Conservation (phyloP, 192 early-diverging fungal species). For the Entomortierella beljakovae region DNA sequence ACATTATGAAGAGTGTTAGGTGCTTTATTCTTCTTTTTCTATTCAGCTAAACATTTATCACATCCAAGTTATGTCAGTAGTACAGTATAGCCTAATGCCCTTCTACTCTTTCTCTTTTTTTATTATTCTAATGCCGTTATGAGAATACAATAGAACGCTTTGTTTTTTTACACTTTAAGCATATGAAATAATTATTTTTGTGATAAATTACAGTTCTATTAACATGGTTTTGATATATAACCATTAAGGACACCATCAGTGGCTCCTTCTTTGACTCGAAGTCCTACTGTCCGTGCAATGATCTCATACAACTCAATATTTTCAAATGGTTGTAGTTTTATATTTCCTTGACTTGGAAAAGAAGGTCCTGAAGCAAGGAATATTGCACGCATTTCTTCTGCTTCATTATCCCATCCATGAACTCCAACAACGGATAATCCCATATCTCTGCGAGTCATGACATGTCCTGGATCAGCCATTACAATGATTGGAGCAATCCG, state of each 20-base stretch:
- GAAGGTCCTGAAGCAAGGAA: slow-evolving; percentile 84
- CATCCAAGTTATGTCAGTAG: neutral
- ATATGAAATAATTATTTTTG: too few relatives aligned
- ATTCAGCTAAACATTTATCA: too few relatives aligned
- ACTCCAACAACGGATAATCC: slow-evolving; percentile 61
- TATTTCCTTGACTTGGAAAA: slow-evolving; percentile 53
- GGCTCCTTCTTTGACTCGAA: slow-evolving; percentile 21
- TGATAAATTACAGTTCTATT: neutral
- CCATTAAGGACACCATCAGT: slow-evolving; percentile 42
- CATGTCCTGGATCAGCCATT: slow-evolving; percentile 74
- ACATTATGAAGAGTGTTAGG: too few relatives aligned
- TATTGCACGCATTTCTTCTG: slow-evolving; percentile 84
- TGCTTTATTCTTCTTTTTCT: too few relatives aligned
- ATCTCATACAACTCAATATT: slow-evolving; percentile 50
- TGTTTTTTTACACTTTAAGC: neutral
- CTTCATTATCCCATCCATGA: slow-evolving; percentile 88
- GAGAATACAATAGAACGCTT: neutral
- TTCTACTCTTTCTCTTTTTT: neutral
- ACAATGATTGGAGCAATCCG: slow-evolving; percentile 82
- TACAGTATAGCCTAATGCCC: slow-evolving; percentile 4
- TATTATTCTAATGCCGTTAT: neutral
- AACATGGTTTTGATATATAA: slow-evolving; percentile 32
- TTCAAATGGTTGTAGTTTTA: slow-evolving; percentile 29
- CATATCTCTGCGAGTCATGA: slow-evolving; percentile 61
- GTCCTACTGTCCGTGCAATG: slow-evolving; percentile 40